These are phyloP conservation scores for Hortaea sp. DNA, from an alignment of 2,329 filamentous ascomycete genomes.

Conservation along the genomic window DNA sequence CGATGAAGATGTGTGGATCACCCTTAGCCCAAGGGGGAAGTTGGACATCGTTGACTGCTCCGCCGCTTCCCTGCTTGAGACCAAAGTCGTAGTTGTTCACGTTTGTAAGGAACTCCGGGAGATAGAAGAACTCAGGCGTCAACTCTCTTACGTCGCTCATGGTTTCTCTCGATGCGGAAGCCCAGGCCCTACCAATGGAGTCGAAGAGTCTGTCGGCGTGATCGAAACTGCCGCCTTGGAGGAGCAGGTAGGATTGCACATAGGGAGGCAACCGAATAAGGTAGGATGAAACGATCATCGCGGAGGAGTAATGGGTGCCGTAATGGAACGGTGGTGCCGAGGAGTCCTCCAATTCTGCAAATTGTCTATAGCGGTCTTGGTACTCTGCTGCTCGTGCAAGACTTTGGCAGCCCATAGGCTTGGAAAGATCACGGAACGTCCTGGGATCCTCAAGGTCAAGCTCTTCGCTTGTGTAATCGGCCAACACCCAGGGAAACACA, in stretches of 20 bases:
- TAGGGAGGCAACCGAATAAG: slow-evolving; percentile 92
- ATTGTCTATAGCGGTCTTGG: slow-evolving; percentile 71
- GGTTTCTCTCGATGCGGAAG: slow-evolving; percentile 76
- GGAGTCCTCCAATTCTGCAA: slow-evolving; percentile 79
- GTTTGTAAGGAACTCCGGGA: slow-evolving; percentile 92
- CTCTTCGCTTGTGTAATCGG: slow-evolving; percentile 90
- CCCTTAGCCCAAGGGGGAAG: slow-evolving; percentile 97
- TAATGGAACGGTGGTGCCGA: slow-evolving; percentile 81
- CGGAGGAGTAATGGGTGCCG: slow-evolving; percentile 95
- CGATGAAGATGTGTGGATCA: slow-evolving; percentile 88
- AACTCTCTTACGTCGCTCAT: slow-evolving; percentile 92
- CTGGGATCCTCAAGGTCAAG: slow-evolving; percentile 75
- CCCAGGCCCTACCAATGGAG: slow-evolving; percentile 84
- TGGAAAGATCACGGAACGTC: slow-evolving; percentile 82
- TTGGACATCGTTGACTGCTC: slow-evolving; percentile 72
- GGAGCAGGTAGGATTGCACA: slow-evolving; percentile 84
- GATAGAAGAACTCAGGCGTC: slow-evolving; percentile 93
- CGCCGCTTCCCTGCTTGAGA: slow-evolving; percentile 66
- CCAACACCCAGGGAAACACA: slow-evolving; percentile 93
- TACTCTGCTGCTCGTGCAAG: slow-evolving; percentile 66
- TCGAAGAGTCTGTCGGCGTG: slow-evolving; percentile 93
- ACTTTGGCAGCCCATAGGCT: slow-evolving; percentile 92
- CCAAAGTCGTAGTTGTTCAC: slow-evolving; percentile 93
- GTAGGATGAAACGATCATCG: slow-evolving; percentile 97
- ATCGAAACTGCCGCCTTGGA: slow-evolving; percentile 94